A percentile compares a stretch with the other conserved stretches of the same genome.
Conservation (phyloP, 2,329 filamentous ascomycete species). For the Nothopassalora personata region DNA sequence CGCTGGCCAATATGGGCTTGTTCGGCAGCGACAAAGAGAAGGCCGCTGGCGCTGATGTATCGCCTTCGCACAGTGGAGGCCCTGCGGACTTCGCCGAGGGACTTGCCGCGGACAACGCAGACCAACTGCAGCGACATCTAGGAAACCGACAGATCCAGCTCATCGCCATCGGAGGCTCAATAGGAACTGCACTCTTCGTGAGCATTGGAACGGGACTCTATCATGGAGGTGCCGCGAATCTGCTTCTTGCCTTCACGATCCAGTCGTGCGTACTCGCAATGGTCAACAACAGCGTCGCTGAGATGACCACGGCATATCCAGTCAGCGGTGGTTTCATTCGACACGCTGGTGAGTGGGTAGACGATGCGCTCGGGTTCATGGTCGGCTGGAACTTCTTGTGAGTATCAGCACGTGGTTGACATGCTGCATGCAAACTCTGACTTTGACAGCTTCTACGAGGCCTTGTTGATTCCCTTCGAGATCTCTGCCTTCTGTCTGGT, state of each 20-base stretch:
- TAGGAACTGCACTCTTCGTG: conserved; percentile 29
- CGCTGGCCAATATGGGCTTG: conserved; percentile 11
- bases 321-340: conserved; percentile 50
- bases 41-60: conserved; percentile 4
- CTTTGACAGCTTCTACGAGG: conserved; percentile 41
- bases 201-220: conserved; percentile 53
- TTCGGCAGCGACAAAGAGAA: conserved; percentile 15
- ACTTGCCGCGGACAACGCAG: conserved; percentile 22
- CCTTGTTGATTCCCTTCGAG: conserved; percentile 48
- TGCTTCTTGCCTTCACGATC: conserved; percentile 19
- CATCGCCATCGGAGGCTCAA: conserved; percentile 26
- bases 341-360: conserved; percentile 60
- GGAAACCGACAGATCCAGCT: conserved; percentile 34
- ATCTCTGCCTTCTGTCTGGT: conserved; percentile 44
- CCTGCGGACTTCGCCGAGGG: conserved; percentile 11
- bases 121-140: conserved; percentile 30
- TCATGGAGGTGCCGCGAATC: conserved; percentile 36
- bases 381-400: conserved; percentile 43
- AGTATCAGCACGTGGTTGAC: background rate
- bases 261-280: conserved; percentile 51
- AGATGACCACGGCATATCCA: conserved; percentile 45
- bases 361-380: conserved; percentile 59
- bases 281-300: conserved; percentile 60
- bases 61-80: conserved; percentile 4
- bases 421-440: background rate